Evolutionary conservation across 2,329 filamentous ascomycete genomes (phyloP).

Genomic region (Pyrenophora seminiperda): DNA sequence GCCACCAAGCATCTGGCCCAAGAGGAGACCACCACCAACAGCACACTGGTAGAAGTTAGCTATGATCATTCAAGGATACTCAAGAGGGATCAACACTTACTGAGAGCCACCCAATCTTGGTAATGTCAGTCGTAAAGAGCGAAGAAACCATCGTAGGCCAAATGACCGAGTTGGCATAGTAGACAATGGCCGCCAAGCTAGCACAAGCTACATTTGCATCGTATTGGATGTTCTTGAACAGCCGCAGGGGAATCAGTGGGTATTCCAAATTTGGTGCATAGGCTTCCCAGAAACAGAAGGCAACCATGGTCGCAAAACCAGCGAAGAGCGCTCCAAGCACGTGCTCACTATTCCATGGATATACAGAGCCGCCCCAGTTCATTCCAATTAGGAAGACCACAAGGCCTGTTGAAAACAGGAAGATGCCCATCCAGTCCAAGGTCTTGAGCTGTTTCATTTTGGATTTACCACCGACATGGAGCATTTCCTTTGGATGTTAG

Average conservation of each 20-base stretch:
- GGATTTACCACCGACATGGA: slow-evolving; percentile 41
- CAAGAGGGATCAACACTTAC: slow-evolving; percentile 15
- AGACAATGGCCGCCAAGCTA: slow-evolving; percentile 41
- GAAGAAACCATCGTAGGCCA: slow-evolving; percentile 40
- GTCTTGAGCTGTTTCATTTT: slow-evolving; percentile 43
- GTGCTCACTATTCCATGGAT: slow-evolving; percentile 44
- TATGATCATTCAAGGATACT: not conserved
- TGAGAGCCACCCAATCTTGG: slow-evolving; percentile 40
- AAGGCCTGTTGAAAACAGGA: slow-evolving; percentile 54
- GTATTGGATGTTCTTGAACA: slow-evolving; percentile 44
- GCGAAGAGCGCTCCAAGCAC: slow-evolving; percentile 44
- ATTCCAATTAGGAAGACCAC: slow-evolving; percentile 56
- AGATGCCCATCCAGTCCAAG: slow-evolving; percentile 56
- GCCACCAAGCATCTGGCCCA: slow-evolving; percentile 40
- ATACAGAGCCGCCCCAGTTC: slow-evolving; percentile 49
- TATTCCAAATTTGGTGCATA: slow-evolving; percentile 38
- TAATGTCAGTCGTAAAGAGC: slow-evolving; percentile 36
- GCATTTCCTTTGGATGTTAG: slow-evolving; percentile 35
- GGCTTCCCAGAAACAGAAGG: slow-evolving; percentile 40
- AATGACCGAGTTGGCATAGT: slow-evolving; percentile 42
- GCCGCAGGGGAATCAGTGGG: slow-evolving; percentile 46
- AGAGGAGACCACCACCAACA: slow-evolving; percentile 41
- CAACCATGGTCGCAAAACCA: slow-evolving; percentile 40
- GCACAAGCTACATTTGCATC: slow-evolving; percentile 43
- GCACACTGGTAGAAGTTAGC: slow-evolving; percentile 28